These are phyloP conservation scores for Suillus tomentosus DNA, from an alignment of 768 basidiomycete genomes.

Conservation along the genomic window DNA sequence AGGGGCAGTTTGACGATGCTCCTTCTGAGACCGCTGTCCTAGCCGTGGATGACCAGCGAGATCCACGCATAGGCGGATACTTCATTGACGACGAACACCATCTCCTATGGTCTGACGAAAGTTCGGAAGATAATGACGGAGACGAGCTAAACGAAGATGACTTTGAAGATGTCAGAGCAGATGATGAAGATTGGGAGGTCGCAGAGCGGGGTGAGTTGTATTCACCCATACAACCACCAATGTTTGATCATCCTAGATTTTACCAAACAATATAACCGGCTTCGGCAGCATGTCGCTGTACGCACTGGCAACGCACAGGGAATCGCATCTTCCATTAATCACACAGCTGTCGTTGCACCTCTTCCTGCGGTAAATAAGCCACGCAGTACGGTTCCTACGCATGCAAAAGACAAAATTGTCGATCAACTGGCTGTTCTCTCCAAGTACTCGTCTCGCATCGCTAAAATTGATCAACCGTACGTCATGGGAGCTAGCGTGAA, in stretches of 20 bases:
- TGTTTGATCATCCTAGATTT: constrained; percentile 65
- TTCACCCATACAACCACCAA: constrained; percentile 1
- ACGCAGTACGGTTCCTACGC: constrained; percentile 30
- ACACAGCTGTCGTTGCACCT: constrained; percentile 52
- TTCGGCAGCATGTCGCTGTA: constrained; percentile 88
- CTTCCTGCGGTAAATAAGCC: constrained; percentile 78
- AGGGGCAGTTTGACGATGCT: constrained; percentile 68
- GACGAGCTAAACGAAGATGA: constrained; percentile 45
- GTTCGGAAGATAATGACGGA: constrained; percentile 26
- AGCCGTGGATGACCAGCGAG: constrained; percentile 33
- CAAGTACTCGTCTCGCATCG: constrained; percentile 74
- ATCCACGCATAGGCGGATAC: constrained; percentile 32
- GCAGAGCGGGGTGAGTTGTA: constrained; percentile 68
- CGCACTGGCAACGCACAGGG: constrained; percentile 72
- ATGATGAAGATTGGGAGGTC: constrained; percentile 90
- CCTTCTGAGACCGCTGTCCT: neutral
- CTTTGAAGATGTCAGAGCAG: constrained; percentile 63
- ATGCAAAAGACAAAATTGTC: constrained; percentile 57
- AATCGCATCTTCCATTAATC: constrained; percentile 51
- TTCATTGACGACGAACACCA: constrained; percentile 47
- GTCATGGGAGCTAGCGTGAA: constrained; percentile 74
- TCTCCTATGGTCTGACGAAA: constrained; percentile 32
- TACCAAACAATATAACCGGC: constrained; percentile 96
- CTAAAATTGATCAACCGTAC: constrained; percentile 77
- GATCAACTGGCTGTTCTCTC: constrained; percentile 76